Percentiles rank a stretch among this genome's conserved stretches.
Evolutionary conservation across 2,329 filamentous ascomycete species (phyloP).

Genomic region (Claviceps sp.): DNA sequence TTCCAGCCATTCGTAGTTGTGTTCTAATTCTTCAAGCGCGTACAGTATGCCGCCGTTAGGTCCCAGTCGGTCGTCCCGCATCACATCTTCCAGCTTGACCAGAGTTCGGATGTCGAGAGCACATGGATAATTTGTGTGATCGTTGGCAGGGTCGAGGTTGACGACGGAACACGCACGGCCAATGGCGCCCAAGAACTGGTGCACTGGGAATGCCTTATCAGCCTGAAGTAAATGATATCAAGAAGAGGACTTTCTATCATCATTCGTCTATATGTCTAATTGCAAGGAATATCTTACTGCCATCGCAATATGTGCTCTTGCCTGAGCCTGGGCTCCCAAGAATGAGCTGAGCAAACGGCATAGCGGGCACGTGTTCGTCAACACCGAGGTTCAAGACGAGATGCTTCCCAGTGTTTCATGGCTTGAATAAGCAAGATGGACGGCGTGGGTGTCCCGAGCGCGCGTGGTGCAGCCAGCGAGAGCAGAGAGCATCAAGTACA

Average conservation of each 20-base stretch:
- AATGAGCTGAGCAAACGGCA: slow-evolving; percentile 63
- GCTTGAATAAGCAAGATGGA: not conserved
- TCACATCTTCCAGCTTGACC: slow-evolving; percentile 85
- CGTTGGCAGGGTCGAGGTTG: slow-evolving; percentile 95
- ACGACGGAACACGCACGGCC: slow-evolving; percentile 89
- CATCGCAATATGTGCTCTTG: slow-evolving; percentile 97
- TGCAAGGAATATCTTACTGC: slow-evolving; percentile 42
- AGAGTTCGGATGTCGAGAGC: slow-evolving; percentile 84
- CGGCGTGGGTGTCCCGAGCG: not conserved
- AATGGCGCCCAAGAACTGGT: slow-evolving; percentile 94
- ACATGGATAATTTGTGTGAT: slow-evolving; percentile 75
- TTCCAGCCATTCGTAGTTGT: slow-evolving; percentile 88
- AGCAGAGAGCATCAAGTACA: not conserved
- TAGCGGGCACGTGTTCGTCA: slow-evolving; percentile 14
- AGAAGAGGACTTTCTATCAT: not conserved
- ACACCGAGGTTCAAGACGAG: not conserved
- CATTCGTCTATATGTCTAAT: not conserved
- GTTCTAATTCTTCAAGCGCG: slow-evolving; percentile 86
- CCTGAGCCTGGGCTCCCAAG: slow-evolving; percentile 90
- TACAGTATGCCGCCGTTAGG: slow-evolving; percentile 90
- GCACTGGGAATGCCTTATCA: slow-evolving; percentile 41
- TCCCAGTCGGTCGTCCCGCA: slow-evolving; percentile 79
- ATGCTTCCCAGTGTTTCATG: not conserved
- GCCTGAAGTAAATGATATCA: not conserved
- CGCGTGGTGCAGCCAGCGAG: not conserved